phyloP scores from a whole-genome alignment of 257 asterid species.

The Cordia subcordata region DNA sequence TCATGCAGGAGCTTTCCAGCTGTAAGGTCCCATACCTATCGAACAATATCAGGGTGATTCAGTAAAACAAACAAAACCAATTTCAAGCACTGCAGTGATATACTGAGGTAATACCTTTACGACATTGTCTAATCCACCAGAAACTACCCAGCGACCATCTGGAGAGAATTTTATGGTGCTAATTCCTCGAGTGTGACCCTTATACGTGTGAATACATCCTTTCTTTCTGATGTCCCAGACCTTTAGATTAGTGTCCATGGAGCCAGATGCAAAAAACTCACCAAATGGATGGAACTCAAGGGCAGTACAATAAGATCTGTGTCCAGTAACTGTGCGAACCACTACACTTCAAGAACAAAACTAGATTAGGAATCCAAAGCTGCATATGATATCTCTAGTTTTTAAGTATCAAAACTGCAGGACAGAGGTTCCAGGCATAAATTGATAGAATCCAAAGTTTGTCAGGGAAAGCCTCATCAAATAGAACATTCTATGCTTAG shows the following conservation, averaged over 20 bases:
- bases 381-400: background rate
- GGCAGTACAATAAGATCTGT: slow-evolving; percentile 97
- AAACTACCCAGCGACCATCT: slow-evolving; percentile 99
- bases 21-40: slow-evolving; percentile 97
- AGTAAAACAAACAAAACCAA: slow-evolving; percentile 9
- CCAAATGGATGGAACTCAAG: slow-evolving; percentile 97
- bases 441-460: no score
- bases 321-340: slow-evolving; percentile 97
- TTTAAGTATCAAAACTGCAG: background rate
- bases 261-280: slow-evolving; percentile 98
- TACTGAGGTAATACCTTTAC: slow-evolving; percentile 60
- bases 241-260: slow-evolving; percentile 96
- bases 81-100: slow-evolving; percentile 2
- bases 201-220: slow-evolving; percentile 95
- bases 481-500: no score
- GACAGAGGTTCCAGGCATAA: background rate
- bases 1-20: slow-evolving; percentile 98
- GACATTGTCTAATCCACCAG: slow-evolving; percentile 95
- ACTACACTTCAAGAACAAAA: slow-evolving; percentile 60
- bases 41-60: slow-evolving; percentile 20
- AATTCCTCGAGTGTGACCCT: slow-evolving; percentile 96
- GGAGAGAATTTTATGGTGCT: slow-evolving; percentile 90
- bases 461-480: no score
- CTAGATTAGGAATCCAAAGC: slow-evolving; percentile 26
- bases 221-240: slow-evolving; percentile 99